Conservation (phyloP, 441 rosid species). For the Lepidium campestre region DNA sequence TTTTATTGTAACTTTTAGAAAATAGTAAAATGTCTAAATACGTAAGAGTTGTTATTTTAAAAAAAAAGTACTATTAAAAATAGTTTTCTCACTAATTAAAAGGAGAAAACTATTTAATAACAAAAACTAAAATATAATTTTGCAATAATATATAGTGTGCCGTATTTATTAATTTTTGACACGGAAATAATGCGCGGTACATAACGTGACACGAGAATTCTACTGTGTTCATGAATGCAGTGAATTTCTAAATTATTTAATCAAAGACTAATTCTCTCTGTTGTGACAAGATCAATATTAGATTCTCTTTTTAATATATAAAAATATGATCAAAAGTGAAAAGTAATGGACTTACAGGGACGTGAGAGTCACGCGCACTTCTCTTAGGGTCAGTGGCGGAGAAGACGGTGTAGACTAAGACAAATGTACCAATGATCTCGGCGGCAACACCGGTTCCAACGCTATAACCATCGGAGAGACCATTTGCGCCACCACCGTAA, state of each 20-base stretch:
- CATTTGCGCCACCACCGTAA: constrained; percentile 75
- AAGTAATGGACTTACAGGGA: constrained; percentile 47
- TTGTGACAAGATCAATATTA: not conserved
- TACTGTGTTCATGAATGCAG: not conserved
- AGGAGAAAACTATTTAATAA: too few species aligned
- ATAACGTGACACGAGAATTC: not conserved
- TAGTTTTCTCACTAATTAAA: too few species aligned
- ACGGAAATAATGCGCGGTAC: not conserved
- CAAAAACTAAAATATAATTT: too few species aligned
- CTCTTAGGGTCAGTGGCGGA: constrained; percentile 96
- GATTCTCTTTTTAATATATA: not conserved
- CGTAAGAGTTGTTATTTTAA: too few species aligned
- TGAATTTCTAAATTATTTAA: not conserved
- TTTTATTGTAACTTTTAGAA: too few species aligned
- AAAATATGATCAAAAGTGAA: not conserved
- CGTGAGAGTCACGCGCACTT: constrained; percentile 82
- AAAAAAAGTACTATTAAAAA: too few species aligned
- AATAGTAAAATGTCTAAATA: too few species aligned
- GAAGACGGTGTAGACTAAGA: constrained; percentile 80
- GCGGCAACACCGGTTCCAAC: constrained; percentile 59
- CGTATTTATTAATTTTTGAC: too few species aligned
- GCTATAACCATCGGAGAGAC: constrained; percentile 46
- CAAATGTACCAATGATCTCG: constrained; percentile 85
- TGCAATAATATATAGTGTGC: too few species aligned
- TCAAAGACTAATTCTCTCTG: not conserved